Base-by-base conservation (phyloP, 2,329 filamentous ascomycete genomes). In the Neospermospora avenae region DNA sequence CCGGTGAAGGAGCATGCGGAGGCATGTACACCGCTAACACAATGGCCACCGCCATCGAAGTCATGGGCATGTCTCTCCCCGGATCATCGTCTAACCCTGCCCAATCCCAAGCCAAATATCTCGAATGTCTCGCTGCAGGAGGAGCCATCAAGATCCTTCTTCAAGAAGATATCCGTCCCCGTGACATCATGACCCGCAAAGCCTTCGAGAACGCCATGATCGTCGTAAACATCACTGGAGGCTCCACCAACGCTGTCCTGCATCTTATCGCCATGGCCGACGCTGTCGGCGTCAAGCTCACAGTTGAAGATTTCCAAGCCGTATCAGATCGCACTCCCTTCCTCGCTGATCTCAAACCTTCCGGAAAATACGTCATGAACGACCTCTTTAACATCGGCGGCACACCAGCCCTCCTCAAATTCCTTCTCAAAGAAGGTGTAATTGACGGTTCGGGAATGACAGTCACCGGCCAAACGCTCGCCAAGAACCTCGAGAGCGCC, bases 151-250 rank as follows among this genome's bases (percentile, higher is more conserved):
- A 86, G 75, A 87, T 84, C 70, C 80, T 92, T 11, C 80, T 95
- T 46, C 84, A 83, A 68, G 86, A 93, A 73, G 88, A 93, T 67
- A 91, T 95, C 68, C 81, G 85, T 60, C 90, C 90, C 8, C 81
- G 81, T 54, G 90, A 95, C 69, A 90, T 93, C 73, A 78, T 95
- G 74, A 93, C 90, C 10, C 85, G 89, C 58, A 79, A 89, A 72
- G 89, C 90, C 7, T 93, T 95, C 68, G 89, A 93, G 77, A 88
- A 93, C 72, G 90, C 90, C 70, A 93, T 95, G 89, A 83, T 89
- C 10, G 80, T 93, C 25, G 86, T 92, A 65, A 93, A 87, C 73
- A 88, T 93, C 68, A 89, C 91, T 3, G 90, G 90, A 57, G 90
- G 90, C 64, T 92, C 89, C 70, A 95, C 90, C 65, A 95, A 95